Base-by-base conservation (phyloP, 2,329 filamentous ascomycete genomes). In the Ophiostoma sp. region DNA sequence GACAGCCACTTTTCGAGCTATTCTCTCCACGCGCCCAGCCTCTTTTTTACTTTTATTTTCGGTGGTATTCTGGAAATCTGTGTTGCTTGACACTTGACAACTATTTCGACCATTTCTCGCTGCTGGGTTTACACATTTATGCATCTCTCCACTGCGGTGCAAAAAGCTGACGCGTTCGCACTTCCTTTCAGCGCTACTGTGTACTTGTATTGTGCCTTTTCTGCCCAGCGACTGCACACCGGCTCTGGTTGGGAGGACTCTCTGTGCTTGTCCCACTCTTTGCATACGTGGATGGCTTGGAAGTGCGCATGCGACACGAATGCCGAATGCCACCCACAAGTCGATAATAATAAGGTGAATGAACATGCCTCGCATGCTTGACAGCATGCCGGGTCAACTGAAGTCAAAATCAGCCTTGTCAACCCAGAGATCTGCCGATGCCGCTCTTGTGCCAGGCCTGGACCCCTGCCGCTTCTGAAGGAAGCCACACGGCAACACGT, bases 331-430 rank as follows among this genome's bases (percentile, higher is more conserved):
- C 19, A 63, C 59, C 33, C 36, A 28, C 36, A 36, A 64, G 61
- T 39, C 31, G 33, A 25, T 25, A 48, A 48, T 45, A 45, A 45
- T n/a, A 45, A 45, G 42, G 42, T 45, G 9, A 45, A 45, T 6
- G 42, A 45, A 55, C 19, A 55, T 9, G 25, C n/a, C 9, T 25
- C 17, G 25, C 19, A 55, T 9, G 25, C n/a, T 22, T 25, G 50
- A 28, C 50, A 63, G 33, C 31, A 31, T 39, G n/a, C 33, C 36
- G 36, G 12, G n/a, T 25, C 19, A 12, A 42, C 17, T 64, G 19
- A 48, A 66, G 22, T 9, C 15, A 68, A 50, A 68, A n/a, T 68
- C 64, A 68, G 64, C 64, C 64, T 68, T 68, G 42, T 15, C 59
- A n/a, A 45, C 28, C 31, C 8, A 63, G 31, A 17, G 31, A 61